Evolutionary conservation across 768 basidiomycete genomes (phyloP), one percentile per base, ranked within the genome.

Genomic region (Cubamyces sp.): DNA sequence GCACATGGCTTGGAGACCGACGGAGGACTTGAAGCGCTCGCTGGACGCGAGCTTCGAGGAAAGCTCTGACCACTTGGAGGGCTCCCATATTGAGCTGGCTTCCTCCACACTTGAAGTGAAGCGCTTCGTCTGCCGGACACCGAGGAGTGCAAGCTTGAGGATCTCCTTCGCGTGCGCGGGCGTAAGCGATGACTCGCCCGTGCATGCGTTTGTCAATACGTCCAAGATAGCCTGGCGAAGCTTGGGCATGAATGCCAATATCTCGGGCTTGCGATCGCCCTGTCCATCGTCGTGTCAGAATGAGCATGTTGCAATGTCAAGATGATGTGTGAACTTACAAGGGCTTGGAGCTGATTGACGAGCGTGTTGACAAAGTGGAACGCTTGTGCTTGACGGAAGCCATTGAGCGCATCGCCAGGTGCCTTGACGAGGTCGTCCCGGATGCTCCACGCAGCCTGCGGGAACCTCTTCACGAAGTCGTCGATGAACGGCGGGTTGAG

Each of bases 111-210:
- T 54, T 5, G 69, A 68, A 5, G 74, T 72, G 50, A 81, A 70
- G 8, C 82, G 81, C 57, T 84, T 86, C 61, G 87, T 84, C 61
- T 87, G 85, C 55, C 92, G 86, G n/a, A 87, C 77, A 51, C 84
- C 84, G 19, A 81, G 69, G 26, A 92, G 75, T 0, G 79, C 87
- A 54, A 91, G 74, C 74, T 92, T 95, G 59, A 94, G 73, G 19
- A 94, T 71, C n/a, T 91, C 89, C 74, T 93, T 96, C 69, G 90
- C 69, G 64, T 93, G 90, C 0, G 84, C 72, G 1, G 87, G 79
- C 16, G 84, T 86, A 45, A 88, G 72, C 42, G 70, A 65, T 25
- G 78, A 39, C 11, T 56, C 75, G 26, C 83, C 79, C 5, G 79
- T 76, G 64, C 85, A 83, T 6, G 87, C 82, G 15, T 74, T 73